Conservation (phyloP, 1,284 basidiomycete genomes). For the Apiotrichum laibachii region DNA sequence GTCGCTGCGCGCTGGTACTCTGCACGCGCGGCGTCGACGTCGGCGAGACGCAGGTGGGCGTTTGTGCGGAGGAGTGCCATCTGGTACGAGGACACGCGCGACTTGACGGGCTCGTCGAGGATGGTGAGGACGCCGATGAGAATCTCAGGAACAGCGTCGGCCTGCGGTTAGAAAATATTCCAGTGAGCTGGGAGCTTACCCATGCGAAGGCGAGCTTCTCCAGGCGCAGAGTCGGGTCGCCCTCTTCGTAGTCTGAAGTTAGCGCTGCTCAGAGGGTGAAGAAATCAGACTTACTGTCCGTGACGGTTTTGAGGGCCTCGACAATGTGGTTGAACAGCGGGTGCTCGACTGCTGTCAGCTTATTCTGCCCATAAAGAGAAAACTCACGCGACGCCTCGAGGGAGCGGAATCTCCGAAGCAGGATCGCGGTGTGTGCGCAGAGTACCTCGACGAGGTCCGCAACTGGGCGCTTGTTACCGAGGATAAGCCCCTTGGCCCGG, state of each 20-base stretch:
- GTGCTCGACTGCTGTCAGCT: slow-evolving; percentile 12
- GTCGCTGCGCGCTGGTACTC: slow-evolving; percentile 63
- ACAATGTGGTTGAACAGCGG: slow-evolving; percentile 17
- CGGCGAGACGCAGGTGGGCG: slow-evolving; percentile 56
- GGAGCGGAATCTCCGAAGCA: slow-evolving; percentile 15
- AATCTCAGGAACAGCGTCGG: slow-evolving; percentile 31
- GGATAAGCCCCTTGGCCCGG: slow-evolving; percentile 14
- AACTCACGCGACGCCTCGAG: slow-evolving; percentile 10
- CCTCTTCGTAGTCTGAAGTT: slow-evolving; percentile 50
- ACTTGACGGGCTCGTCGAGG: slow-evolving; percentile 27
- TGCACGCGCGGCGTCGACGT: slow-evolving; percentile 62
- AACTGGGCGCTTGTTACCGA: slow-evolving; percentile 11
- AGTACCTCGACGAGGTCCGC: slow-evolving; percentile 19
- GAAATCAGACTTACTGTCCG: slow-evolving; percentile 48
- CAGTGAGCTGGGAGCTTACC: slow-evolving; percentile 54
- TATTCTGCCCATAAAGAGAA: not conserved
- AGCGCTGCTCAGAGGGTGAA: not conserved
- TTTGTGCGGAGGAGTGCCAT: slow-evolving; percentile 28
- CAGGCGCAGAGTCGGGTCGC: slow-evolving; percentile 64
- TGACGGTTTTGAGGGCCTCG: slow-evolving; percentile 27
- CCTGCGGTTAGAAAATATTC: slow-evolving; percentile 19
- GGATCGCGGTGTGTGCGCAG: slow-evolving; percentile 13
- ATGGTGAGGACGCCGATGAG: slow-evolving; percentile 29
- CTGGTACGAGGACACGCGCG: slow-evolving; percentile 36
- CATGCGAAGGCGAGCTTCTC: slow-evolving; percentile 75